Conservation (phyloP, 2,329 filamentous ascomycete species). For the Byssoonygena ceratinophila region DNA sequence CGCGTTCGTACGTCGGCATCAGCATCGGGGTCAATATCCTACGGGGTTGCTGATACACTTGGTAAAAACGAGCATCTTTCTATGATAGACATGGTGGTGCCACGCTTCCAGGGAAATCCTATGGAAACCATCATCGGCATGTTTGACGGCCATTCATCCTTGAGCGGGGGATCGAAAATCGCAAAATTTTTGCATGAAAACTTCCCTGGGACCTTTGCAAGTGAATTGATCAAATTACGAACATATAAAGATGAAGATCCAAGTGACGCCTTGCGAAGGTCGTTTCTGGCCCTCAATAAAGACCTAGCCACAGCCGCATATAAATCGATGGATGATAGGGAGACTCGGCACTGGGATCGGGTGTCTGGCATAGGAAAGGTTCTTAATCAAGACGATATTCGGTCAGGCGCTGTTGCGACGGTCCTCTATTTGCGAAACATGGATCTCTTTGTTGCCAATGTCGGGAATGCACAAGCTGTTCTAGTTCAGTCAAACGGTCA, state of each 20-base stretch:
- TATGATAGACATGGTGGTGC: constrained; percentile 89
- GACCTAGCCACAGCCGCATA: constrained; percentile 78
- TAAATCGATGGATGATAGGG: constrained; percentile 66
- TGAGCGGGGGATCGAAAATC: constrained; percentile 83
- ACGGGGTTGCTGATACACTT: constrained; percentile 94
- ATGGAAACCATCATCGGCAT: constrained; percentile 85
- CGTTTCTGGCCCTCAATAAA: constrained; percentile 86
- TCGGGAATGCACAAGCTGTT: constrained; percentile 92
- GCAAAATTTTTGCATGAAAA: constrained; percentile 96
- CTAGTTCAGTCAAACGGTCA: constrained; percentile 81
- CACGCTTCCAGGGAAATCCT: constrained; percentile 79
- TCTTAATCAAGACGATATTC: constrained; percentile 77
- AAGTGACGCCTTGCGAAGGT: constrained; percentile 69
- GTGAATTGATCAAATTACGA: constrained; percentile 67
- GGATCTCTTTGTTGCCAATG: constrained; percentile 87
- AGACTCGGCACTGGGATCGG: constrained; percentile 50
- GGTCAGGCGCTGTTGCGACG: constrained; percentile 82
- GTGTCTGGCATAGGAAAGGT: constrained; percentile 60
- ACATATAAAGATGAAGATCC: constrained; percentile 60
- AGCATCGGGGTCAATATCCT: constrained; percentile 76
- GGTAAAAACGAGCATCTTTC: constrained; percentile 91
- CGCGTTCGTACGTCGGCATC: constrained; percentile 97
- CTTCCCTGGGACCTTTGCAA: constrained; percentile 72
- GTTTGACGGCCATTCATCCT: constrained; percentile 87
- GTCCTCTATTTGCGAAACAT: constrained; percentile 81